Evolutionary conservation across 768 basidiomycete species (phyloP).

Genomic region (Rickenella mellea): DNA sequence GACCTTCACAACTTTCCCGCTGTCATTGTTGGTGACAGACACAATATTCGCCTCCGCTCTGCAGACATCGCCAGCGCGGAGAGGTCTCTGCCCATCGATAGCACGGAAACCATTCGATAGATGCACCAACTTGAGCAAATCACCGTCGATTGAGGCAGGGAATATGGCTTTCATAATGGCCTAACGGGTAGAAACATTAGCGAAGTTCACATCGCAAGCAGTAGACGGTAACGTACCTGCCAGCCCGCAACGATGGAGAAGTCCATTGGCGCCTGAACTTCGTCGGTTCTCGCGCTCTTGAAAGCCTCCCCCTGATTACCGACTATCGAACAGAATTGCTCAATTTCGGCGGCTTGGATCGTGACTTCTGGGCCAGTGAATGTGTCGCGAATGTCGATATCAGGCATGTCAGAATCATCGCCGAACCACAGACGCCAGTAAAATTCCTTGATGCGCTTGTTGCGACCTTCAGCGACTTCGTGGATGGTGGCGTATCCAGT

Average conservation of each 20-base stretch:
- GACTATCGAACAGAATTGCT: constrained; percentile 86
- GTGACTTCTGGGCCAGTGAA: constrained; percentile 84
- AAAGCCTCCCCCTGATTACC: constrained; percentile 91
- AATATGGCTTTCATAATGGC: constrained; percentile 99
- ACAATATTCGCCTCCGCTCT: constrained; percentile 81
- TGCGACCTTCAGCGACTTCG: constrained; percentile 76
- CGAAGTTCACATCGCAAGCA: neutral
- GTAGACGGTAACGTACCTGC: constrained; percentile 55
- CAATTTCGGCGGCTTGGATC: constrained; percentile 67
- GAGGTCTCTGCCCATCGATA: constrained; percentile 64
- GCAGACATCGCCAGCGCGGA: constrained; percentile 83
- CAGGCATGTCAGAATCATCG: constrained; percentile 65
- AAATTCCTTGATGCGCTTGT: constrained; percentile 88
- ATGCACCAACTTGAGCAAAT: constrained; percentile 92
- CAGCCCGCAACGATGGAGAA: constrained; percentile 98
- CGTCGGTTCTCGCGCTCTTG: constrained; percentile 62
- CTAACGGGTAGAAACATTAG: constrained; percentile 29
- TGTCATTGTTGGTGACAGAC: constrained; percentile 83
- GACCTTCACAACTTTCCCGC: constrained; percentile 89
- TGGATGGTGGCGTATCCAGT: constrained; percentile 90
- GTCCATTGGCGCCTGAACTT: constrained; percentile 91
- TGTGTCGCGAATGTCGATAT: constrained; percentile 70
- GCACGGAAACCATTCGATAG: constrained; percentile 95
- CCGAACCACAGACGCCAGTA: constrained; percentile 99
- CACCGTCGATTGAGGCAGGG: constrained; percentile 85